These are phyloP conservation scores for Ormosia semicastrata DNA, from an alignment of 306 rosid genomes.

Conservation along the genomic window DNA sequence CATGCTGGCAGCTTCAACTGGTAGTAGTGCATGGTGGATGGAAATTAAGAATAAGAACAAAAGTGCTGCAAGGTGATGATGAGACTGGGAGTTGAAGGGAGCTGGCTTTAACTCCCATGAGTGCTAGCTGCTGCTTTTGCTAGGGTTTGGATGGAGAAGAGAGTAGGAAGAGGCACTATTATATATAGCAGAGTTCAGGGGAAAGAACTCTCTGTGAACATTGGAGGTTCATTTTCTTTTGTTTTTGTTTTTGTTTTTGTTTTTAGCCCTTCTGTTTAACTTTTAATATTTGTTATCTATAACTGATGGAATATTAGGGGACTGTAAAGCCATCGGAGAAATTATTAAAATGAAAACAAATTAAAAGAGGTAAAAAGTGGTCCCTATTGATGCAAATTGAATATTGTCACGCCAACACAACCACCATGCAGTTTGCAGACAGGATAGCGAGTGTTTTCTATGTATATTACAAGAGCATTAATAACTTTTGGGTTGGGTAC, in stretches of 20 bases:
- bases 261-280: not conserved
- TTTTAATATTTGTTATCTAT: slow-evolving; percentile 34
- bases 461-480: slow-evolving; percentile 55
- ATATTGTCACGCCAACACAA: slow-evolving; percentile 87
- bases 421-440: slow-evolving; percentile 82
- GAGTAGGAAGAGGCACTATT: slow-evolving; percentile 41
- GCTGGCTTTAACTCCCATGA: not conserved
- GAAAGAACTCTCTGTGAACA: not conserved
- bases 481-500: slow-evolving; percentile 56
- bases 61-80: not conserved
- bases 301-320: slow-evolving; percentile 39
- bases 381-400: slow-evolving; percentile 82
- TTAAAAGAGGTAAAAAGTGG: slow-evolving; percentile 51
- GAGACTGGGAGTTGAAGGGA: slow-evolving; percentile 15
- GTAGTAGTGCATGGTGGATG: slow-evolving; percentile 42
- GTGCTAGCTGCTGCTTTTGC: slow-evolving; percentile 19
- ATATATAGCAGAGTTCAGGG: slow-evolving; percentile 45
- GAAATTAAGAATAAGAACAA: not conserved
- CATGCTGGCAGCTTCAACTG: slow-evolving; percentile 99
- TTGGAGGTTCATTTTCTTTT: not conserved
- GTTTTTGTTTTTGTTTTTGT: too few species aligned
- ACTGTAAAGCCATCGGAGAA: slow-evolving; percentile 19
- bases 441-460: slow-evolving; percentile 56
- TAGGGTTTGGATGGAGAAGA: slow-evolving; percentile 73
- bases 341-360: slow-evolving; percentile 30